Conservation (phyloP, 306 rosid species). For the Cercis canadensis region DNA sequence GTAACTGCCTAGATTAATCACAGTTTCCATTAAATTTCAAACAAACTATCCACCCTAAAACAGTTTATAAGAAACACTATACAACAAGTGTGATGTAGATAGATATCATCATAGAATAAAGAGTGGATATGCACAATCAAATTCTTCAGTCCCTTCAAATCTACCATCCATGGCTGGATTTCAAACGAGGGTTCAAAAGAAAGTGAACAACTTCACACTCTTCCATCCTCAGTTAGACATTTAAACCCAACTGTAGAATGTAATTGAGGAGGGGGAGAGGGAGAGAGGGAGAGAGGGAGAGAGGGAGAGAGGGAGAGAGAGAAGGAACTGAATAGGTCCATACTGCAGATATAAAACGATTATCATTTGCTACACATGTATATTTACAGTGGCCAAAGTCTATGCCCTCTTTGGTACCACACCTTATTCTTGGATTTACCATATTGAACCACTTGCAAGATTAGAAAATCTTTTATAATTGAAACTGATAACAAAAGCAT, state of each 20-base stretch:
- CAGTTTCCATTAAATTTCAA: too few relatives aligned
- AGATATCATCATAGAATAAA: too few relatives aligned
- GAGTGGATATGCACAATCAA: too few relatives aligned
- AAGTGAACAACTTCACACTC: neutral
- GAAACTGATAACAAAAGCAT: neutral
- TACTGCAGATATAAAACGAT: conserved; percentile 2
- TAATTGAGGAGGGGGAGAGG: neutral
- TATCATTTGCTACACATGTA: neutral
- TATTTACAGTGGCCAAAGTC: neutral
- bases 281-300: too few relatives aligned
- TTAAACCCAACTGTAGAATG: neutral
- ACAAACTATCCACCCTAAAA: too few relatives aligned
- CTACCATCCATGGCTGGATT: too few relatives aligned
- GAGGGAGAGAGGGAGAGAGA: too few relatives aligned
- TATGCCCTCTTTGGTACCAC: neutral
- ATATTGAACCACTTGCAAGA: neutral
- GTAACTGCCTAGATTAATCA: too few relatives aligned
- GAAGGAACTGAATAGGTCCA: neutral
- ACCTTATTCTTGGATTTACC: neutral
- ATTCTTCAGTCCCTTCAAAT: too few relatives aligned
- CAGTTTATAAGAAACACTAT: too few relatives aligned
- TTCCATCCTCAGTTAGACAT: too few relatives aligned
- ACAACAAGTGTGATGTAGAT: too few relatives aligned
- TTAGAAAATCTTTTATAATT: neutral
- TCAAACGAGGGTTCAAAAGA: neutral